Base-by-base conservation (phyloP, 1,284 basidiomycete species). In the Peniophora sp. region DNA sequence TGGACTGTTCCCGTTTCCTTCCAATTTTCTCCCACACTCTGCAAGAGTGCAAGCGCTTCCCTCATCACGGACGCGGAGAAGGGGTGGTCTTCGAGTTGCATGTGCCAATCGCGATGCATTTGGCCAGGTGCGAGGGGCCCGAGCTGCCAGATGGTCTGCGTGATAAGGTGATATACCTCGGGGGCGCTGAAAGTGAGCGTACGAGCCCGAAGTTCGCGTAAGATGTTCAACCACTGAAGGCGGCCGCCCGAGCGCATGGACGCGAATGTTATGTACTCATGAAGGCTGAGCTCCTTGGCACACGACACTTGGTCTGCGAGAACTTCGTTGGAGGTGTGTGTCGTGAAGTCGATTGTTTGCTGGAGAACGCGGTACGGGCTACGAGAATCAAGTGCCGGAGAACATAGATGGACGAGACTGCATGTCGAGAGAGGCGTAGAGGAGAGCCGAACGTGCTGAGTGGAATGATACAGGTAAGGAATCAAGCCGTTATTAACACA, bases 171-270 rank as follows among this genome's bases (percentile, higher is more conserved):
- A 51, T 71, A 62, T 0, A 78, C 73, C 22, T 68, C 72, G 2
- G 64, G 60, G 2, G 59, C 54, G 20, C 60, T 56, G 47, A 77
- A 71, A 0, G 61, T 67, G 34, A 79, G 55, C 1, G 54, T 54
- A 27, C 64, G 61, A 11, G 65, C 63, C 9, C 62, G 60, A n/a
- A 78, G 53, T 52, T 73, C 74, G 20, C 69, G 63, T 3, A 67
- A 56, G 15, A 79, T 69, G 51, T 78, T 79, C 42, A 72, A 54
- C 76, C 76, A 79, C 45, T 79, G 77, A 0, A 78, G 54, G 1
- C 56, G 57, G 3, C 60, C 53, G 2, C 76, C 75, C 24, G 70
- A 65, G 3, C 76, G 72, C 32, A 79, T 52, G 32, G 62, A 60
- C 0, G 69, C 68, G 51, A 74, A 78, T 0, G 71, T 63, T 5